A percentile compares a stretch with the other conserved stretches of the same genome.
Conservation (phyloP, 352 stramenopile genomes). For the Pythium brachiatum region DNA sequence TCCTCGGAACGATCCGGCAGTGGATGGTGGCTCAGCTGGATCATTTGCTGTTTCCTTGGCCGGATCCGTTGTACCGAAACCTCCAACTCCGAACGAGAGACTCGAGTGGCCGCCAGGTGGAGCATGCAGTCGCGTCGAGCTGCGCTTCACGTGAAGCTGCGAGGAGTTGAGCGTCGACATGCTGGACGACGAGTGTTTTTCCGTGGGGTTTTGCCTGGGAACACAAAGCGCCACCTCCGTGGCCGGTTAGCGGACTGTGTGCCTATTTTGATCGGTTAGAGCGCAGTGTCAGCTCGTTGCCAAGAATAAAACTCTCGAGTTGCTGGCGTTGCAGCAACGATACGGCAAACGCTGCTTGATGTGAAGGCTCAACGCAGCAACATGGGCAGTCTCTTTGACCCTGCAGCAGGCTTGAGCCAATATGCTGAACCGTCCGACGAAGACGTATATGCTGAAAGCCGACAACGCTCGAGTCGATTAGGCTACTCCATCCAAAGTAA, state of each 20-base stretch:
- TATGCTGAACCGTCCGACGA: conserved; percentile 15
- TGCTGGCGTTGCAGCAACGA: no score
- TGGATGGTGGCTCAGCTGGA: conserved; percentile 10
- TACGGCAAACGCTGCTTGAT: no score
- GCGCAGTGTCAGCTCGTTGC: no score
- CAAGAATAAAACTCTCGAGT: no score
- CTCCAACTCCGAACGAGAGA: conserved; percentile 57
- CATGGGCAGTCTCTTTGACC: conserved; percentile 62
- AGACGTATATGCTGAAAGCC: background rate
- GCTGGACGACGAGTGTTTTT: background rate
- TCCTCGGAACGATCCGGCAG: conserved; percentile 4
- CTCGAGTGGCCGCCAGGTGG: conserved; percentile 62
- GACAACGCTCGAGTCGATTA: background rate
- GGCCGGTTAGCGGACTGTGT: no score
- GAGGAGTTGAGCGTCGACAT: conserved; percentile 83
- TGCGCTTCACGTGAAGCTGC: conserved; percentile 72
- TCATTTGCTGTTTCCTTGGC: conserved; percentile 22
- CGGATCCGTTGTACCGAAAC: conserved; percentile 50
- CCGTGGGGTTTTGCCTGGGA: no score
- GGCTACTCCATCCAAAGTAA: background rate
- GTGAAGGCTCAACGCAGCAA: no score
- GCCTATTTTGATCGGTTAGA: no score
- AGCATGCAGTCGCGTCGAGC: conserved; percentile 70
- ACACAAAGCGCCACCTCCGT: no score
- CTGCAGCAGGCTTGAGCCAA: conserved; percentile 49